Evolutionary conservation across 352 stramenopile species (phyloP), one percentile per base, ranked within the genome.

Genomic region (Pythium utonaiense): DNA sequence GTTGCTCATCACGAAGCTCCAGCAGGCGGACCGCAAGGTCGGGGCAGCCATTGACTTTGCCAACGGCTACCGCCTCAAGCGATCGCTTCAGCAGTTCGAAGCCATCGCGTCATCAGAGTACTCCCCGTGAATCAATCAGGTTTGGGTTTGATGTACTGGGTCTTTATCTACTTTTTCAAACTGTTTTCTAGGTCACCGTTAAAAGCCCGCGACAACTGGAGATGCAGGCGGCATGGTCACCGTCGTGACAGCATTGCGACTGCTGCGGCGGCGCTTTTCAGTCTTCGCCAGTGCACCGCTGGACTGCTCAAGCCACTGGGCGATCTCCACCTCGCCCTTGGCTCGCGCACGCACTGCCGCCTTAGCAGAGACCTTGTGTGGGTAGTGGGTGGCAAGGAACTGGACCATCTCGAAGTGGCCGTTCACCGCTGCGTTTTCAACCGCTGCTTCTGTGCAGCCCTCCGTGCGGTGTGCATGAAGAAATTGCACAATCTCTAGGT

Each of bases 31-130:
- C 54, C 72, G 78, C 30, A 89, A 88, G 42, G 55, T 91, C 33
- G 79, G 79, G 27, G 45, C 52, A 0, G 81, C 83, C 0, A 49
- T 89, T 28, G 85, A 95, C 49, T 95, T 95, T 52, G 86, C 82
- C 61, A 95, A 95, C 53, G 81, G 83, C 16, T 77, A 87, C 45
- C 83, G 81, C 1, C 70, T 95, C 36, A 88, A 92, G 56, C 80
- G 83, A 44, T 62, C 71, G 41, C 73, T 87, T 24, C 63, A 83
- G 55, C 60, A 57, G 10, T 91, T 91, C 27, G 64, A 77, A 24
- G 31, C 40, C 22, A 33, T 66, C 27, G 24, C 33, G 3, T 1
- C 16, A 3, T 31, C 13, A 6, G 34, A 50, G 14, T n/a, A 10
- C 24, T 36, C 44, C 16, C 24, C 28, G 21, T 62, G 24, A 28